Evolutionary conservation across 179 eudicot genomes (phyloP).

Genomic region (Silene noctiflora): DNA sequence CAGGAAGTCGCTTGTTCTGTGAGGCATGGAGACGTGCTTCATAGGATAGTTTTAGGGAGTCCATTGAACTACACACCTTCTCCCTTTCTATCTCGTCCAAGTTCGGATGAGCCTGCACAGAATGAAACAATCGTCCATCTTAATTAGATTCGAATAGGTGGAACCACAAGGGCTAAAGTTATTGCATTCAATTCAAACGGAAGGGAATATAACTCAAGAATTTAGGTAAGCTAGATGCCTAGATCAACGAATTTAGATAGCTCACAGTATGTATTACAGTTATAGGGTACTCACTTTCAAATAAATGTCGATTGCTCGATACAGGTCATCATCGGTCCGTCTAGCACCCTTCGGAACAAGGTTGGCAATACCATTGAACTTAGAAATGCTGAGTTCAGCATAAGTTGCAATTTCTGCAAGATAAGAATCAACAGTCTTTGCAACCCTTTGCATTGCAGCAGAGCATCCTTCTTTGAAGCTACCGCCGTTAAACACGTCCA

Average conservation of each 20-base stretch:
- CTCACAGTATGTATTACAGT: no score
- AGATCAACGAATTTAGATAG: no score
- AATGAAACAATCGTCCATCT: not conserved
- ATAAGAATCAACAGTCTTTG: conserved; percentile 76
- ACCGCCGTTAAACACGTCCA: conserved; percentile 76
- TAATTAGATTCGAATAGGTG: no score
- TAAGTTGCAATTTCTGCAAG: conserved; percentile 75
- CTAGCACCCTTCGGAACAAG: conserved; percentile 43
- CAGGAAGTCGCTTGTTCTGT: conserved; percentile 87
- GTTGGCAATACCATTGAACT: conserved; percentile 79
- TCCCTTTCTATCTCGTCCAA: conserved; percentile 93
- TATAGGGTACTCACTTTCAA: conserved; percentile 49
- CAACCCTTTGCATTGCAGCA: conserved; percentile 59
- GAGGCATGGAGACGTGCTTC: conserved; percentile 93
- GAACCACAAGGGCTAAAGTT: no score
- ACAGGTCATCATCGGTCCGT: conserved; percentile 70
- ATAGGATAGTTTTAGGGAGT: conserved; percentile 78
- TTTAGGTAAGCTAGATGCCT: no score
- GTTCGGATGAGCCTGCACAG: conserved; percentile 75
- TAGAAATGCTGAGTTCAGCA: conserved; percentile 64
- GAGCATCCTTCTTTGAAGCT: conserved; percentile 64
- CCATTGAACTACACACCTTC: conserved; percentile 84
- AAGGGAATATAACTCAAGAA: not conserved
- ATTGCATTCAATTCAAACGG: not conserved
- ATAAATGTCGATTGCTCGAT: conserved; percentile 78